A percentile compares a stretch with the other conserved stretches of the same genome.
phyloP scores from a whole-genome alignment of 768 basidiomycete genomes.

The Boletus tomentosulus region DNA sequence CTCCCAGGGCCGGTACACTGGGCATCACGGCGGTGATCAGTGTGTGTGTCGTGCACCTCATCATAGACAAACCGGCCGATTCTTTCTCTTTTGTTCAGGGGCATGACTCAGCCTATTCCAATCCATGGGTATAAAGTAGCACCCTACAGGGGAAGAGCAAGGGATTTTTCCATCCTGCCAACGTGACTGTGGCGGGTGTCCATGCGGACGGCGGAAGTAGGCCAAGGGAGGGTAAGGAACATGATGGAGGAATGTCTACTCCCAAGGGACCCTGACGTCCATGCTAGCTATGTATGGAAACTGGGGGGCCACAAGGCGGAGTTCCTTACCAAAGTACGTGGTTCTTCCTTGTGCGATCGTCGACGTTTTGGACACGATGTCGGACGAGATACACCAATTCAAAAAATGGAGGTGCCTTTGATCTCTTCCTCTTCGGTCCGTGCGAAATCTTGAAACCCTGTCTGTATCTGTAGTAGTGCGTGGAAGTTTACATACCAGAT shows the following conservation, averaged over 20 bases:
- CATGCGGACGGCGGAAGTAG: neutral
- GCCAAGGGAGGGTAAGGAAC: conserved; percentile 3
- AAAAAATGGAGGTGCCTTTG: neutral
- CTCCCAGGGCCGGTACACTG: neutral
- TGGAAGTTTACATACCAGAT: neutral
- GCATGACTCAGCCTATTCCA: neutral
- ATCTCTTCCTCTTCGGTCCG: neutral
- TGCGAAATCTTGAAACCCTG: conserved; percentile 1
- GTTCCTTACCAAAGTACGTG: neutral
- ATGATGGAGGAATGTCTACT: neutral
- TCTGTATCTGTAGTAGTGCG: neutral
- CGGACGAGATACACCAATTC: neutral
- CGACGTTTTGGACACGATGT: conserved; percentile 2
- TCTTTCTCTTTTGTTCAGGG: neutral
- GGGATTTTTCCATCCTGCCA: neutral
- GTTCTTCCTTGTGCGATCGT: neutral
- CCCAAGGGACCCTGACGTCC: conserved; percentile 1
- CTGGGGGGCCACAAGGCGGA: neutral
- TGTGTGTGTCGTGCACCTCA: neutral
- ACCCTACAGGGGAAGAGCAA: neutral
- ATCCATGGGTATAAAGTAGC: neutral
- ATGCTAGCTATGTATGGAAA: neutral
- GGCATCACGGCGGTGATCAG: neutral
- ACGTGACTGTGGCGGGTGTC: conserved; percentile 18
- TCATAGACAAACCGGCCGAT: neutral